Evolutionary conservation across 371 early-diverging fungal species (phyloP).

Genomic region (Entomophthora muscae): DNA sequence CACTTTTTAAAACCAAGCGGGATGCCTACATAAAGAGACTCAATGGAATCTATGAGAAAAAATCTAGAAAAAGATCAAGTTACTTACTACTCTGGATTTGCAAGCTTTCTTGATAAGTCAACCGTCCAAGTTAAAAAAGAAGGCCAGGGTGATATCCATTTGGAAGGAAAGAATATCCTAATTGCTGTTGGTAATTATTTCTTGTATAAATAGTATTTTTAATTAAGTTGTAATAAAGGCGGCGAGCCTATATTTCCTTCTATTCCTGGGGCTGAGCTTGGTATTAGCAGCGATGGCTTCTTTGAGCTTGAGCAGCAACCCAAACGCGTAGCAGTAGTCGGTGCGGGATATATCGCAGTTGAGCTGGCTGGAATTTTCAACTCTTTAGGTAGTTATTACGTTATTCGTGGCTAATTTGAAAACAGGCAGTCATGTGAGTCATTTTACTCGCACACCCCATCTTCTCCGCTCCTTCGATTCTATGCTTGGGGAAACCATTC

Average conservation of each 20-base stretch:
- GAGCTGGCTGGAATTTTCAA: constrained; percentile 93
- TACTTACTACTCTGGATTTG: constrained; percentile 64
- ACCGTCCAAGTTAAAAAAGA: constrained; percentile 50
- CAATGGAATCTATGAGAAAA: constrained; percentile 85
- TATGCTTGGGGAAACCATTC: constrained; percentile 64
- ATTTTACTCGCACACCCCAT: constrained; percentile 69
- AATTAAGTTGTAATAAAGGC: constrained; percentile 18
- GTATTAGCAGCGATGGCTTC: constrained; percentile 89
- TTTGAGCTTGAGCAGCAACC: constrained; percentile 86
- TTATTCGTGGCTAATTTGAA: neutral
- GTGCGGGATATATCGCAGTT: constrained; percentile 76
- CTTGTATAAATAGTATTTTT: neutral
- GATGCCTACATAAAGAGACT: constrained; percentile 91
- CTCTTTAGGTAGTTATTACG: constrained; percentile 25
- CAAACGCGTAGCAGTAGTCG: constrained; percentile 76
- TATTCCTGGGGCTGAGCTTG: constrained; percentile 69
- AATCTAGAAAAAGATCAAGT: constrained; percentile 78
- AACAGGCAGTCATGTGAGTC: constrained; percentile 62
- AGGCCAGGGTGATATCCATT: constrained; percentile 24
- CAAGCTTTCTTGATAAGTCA: constrained; percentile 55
- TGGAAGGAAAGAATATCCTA: constrained; percentile 65
- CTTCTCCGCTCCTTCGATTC: constrained; percentile 85
- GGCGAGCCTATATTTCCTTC: constrained; percentile 51
- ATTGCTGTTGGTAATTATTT: constrained; percentile 70
- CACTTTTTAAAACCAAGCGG: constrained; percentile 64